Evolutionary conservation across 225 moss, liverwort and hornwort genomes (phyloP), one percentile per base, ranked within the genome.

Genomic region (Polytrichum formosum): DNA sequence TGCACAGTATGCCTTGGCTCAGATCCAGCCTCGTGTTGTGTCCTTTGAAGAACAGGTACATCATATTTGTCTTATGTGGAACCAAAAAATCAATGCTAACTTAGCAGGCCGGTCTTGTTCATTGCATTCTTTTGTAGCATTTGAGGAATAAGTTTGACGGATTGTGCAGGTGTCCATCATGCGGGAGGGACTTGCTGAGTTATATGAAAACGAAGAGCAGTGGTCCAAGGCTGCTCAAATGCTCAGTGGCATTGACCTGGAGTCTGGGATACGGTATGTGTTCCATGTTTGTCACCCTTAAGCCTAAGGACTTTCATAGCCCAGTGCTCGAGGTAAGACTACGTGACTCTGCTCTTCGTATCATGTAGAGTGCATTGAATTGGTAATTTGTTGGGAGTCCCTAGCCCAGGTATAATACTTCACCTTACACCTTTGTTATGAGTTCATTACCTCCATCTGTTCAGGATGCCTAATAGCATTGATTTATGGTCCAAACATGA

Each of bases 191-290:
- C 89, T 94, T 71, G 94, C 97, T 56, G 97, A 94, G 64, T 72
- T 98, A 65, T 98, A 87, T 74, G 94, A 90, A 56, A 94, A 88
- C 68, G 97, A 94, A 85, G 97, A 94, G 77, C 94, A 94, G 64
- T 98, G 97, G 97, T 92, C 97, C 46, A 98, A 98, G 77, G 97
- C 97, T 81, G 97, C 97, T 54, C 92, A 94, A 79, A 92, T 94
- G 97, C 85, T 98, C 28, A 98, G 97, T 82, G 97, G 94, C 29
- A 98, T 94, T 61, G 97, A 98, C 77, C 83, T 98, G 54, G 97
- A 98, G 65, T 98, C 94, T 65, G 97, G 97, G 55, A 94, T 94
- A 61, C 87, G 97, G 97, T 93, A 54, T 53, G 77, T 54, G 25
- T 75, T 23, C 37, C 33, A 7, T 33, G 33, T 33, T 2, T 33